Base-by-base conservation (phyloP, 306 rosid genomes). In the Adenanthera pavonina region DNA sequence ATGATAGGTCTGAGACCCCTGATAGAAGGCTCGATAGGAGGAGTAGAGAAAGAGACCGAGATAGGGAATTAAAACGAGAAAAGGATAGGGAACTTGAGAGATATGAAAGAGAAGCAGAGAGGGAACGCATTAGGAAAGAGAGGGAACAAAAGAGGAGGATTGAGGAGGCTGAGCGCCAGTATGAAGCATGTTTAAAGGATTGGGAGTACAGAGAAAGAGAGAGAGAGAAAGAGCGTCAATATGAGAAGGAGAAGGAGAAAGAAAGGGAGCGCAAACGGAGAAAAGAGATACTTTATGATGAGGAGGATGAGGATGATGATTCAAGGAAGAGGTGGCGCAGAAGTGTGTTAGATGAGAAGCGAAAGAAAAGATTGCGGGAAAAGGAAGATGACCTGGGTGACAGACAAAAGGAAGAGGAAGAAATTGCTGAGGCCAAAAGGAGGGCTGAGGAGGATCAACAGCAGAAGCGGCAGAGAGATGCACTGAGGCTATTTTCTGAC, bases 161-260 rank as follows among this genome's bases (percentile, higher is more conserved):
- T 69, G 99, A 96, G 84, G 99, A 91, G 25, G 92, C 92, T 72
- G 99, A 92, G 78, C 99, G 96, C 66, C 93, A 89, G 77, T 93
- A 86, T 88, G 99, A 92, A 84, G 88, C 89, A 66, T 84, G 88
- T 76, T 90, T 96, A 85, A 96, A 92, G 85, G 98, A 96, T 48
- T 96, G 98, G 99, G 99, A 96, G 84, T 91, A 96, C 74, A 91
- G 98, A 85, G 99, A 96, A 83, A 91, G 94, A 74, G 99, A 94
- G 69, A 96, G 72, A 84, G 98, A 96, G 78, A 96, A 94, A 86
- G 97, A 91, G 59, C 91, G 98, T 38, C 98, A 91, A 79, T 89
- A 92, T 88, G 99, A 93, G 82, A 96, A 87, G 80, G 97, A 96
- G 70, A 92, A 90, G 87, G 99, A 93, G 86, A 96, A 96, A 84